Percentiles rank a stretch among this genome's conserved stretches.
These are phyloP conservation scores for Striga hermonthica DNA, from an alignment of 305 asterid species.

Conservation along the genomic window DNA sequence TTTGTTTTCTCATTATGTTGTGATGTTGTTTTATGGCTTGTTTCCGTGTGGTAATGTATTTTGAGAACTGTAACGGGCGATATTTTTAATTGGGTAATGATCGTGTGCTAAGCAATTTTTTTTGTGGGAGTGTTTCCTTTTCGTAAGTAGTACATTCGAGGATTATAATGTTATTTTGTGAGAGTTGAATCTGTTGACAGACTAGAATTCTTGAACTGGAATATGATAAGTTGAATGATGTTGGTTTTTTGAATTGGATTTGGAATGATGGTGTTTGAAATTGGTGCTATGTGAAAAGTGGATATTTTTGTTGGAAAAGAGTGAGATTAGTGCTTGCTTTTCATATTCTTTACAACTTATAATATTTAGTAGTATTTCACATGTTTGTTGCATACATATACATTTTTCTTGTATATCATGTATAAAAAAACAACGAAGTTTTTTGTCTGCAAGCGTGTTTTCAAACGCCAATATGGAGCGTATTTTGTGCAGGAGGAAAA, in stretches of 20 bases:
- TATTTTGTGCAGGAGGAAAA: constrained; percentile 6
- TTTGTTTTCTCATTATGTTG: neutral
- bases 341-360: no score
- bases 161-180: no score
- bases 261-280: no score
- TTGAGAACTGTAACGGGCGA: neutral
- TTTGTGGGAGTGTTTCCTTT: neutral
- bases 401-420: neutral
- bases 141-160: no score
- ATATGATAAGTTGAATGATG: no score
- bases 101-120: constrained; percentile 10
- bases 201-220: neutral
- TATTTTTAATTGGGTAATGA: constrained; percentile 5
- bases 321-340: no score
- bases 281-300: no score
- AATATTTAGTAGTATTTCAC: neutral
- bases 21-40: neutral
- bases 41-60: neutral
- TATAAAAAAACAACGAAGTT: no score
- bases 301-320: no score
- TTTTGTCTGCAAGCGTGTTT: no score
- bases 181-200: no score
- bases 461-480: constrained; percentile 1
- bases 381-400: constrained; percentile 21
- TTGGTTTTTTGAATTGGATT: no score